phyloP scores from a whole-genome alignment of 2,329 filamentous ascomycete genomes.

The Cryphonectria nitschkei region DNA sequence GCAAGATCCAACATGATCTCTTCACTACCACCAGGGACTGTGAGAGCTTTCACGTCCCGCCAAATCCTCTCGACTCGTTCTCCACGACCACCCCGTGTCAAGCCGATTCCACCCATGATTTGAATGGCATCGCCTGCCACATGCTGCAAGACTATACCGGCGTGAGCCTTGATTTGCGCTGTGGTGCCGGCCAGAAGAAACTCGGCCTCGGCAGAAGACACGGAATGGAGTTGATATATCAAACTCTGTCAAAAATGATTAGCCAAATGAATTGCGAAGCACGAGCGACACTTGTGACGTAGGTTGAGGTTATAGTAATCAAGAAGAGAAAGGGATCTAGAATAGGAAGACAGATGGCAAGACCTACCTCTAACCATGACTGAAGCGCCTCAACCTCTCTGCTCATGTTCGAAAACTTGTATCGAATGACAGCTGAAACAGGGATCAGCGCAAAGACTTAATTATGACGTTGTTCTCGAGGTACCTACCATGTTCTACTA shows the following conservation, averaged over 20 bases:
- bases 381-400: constrained; percentile 29
- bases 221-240: constrained; percentile 48
- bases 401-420: constrained; percentile 31
- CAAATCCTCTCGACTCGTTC: constrained; percentile 31
- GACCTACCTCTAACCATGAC: constrained; percentile 29
- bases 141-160: constrained; percentile 29
- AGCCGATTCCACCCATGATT: constrained; percentile 30
- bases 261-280: neutral
- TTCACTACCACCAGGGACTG: constrained; percentile 30
- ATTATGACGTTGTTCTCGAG: neutral
- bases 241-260: constrained; percentile 34
- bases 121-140: constrained; percentile 29
- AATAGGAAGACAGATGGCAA: neutral
- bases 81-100: constrained; percentile 30
- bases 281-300: neutral
- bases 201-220: constrained; percentile 26
- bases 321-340: neutral
- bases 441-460: too few relatives aligned
- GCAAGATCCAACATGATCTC: constrained; percentile 31
- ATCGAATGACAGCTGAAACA: constrained; percentile 27
- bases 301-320: neutral
- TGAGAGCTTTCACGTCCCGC: constrained; percentile 30
- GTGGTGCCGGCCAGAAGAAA: constrained; percentile 36
- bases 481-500: constrained; percentile 27
- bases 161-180: constrained; percentile 30